phyloP scores from a whole-genome alignment of 164 flowering plant genomes.

The Vitis riparia region DNA sequence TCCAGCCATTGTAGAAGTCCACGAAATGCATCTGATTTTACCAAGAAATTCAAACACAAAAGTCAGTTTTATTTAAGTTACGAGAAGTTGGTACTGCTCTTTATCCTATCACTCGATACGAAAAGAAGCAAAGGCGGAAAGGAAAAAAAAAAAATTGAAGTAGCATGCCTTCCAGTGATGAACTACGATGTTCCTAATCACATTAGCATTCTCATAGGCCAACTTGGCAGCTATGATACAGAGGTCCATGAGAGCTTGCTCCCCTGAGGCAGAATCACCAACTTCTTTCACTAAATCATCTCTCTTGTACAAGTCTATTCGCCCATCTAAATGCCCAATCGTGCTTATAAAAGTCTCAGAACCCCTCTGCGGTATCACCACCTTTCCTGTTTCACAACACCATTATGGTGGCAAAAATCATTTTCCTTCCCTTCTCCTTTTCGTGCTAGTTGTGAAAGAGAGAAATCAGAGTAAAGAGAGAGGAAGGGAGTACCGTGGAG shows the following conservation, averaged over 20 bases:
- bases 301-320: constrained; percentile 53
- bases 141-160: not conserved
- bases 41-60: not conserved
- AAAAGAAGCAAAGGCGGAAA: not conserved
- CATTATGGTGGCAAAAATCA: not conserved
- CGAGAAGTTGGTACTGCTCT: not conserved
- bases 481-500: constrained; percentile 38
- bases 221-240: constrained; percentile 85
- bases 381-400: constrained; percentile 43
- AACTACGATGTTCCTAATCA: constrained; percentile 52
- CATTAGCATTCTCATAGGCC: constrained; percentile 73
- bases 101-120: not conserved
- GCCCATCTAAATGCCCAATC: constrained; percentile 77
- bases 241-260: constrained; percentile 55
- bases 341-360: constrained; percentile 66
- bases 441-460: not conserved
- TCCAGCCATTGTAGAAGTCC: constrained; percentile 74
- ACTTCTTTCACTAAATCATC: constrained; percentile 6
- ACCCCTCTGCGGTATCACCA: constrained; percentile 63
- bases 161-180: constrained; percentile 81
- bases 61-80: not conserved
- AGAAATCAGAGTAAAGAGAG: not conserved
- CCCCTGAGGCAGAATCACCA: constrained; percentile 9
- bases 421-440: no score
- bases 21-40: constrained; percentile 76